Base-by-base conservation (phyloP, 192 early-diverging fungal species). In the Lobosporangium transversale region DNA sequence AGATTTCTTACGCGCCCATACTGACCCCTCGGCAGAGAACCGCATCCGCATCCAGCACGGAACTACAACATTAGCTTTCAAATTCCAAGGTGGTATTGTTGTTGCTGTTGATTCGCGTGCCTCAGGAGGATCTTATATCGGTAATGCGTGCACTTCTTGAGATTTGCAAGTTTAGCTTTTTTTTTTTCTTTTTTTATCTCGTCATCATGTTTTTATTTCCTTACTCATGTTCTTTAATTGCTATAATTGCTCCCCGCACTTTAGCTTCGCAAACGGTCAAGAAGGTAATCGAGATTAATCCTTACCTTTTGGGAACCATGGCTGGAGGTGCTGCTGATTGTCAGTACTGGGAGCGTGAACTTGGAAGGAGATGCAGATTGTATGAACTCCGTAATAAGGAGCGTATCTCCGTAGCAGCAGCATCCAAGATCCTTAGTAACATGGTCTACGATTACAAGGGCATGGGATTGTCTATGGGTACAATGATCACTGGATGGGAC, bases 321-420 rank as follows among this genome's bases (percentile, higher is more conserved):
- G 98, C 98, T 37, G 98, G 98, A 62, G 98, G 98, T 83, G 98
- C 98, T 4, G 98, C 97, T 12, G 98, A 99, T 81, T 99, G 98
- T 84, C 87, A 87, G 54, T 99, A 91, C 84, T 99, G 98, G 98
- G 95, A 98, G 71, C 92, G 98, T 49, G 96, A 98, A 70, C 87
- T 99, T 37, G 97, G 96, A 23, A 87, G 95, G 73, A 88, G 94
- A 62, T 97, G 95, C 86, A 78, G 95, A 55, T 81, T 99, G 60
- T 94, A 97, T 62, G 96, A 98, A 83, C 86, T 99, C 44, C 87
- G 95, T 70, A 98, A 99, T 84, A 98, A 97, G 87, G 95, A 99
- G 84, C 89, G 95, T 31, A 99, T 99, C 73, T 96, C 96, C 21
- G 97, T 98, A 27, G 94, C 96, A 20, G 98, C 96, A 1, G 98